Evolutionary conservation across 805 yeast species (phyloP).

Genomic region (Metschnikowia continentalis): DNA sequence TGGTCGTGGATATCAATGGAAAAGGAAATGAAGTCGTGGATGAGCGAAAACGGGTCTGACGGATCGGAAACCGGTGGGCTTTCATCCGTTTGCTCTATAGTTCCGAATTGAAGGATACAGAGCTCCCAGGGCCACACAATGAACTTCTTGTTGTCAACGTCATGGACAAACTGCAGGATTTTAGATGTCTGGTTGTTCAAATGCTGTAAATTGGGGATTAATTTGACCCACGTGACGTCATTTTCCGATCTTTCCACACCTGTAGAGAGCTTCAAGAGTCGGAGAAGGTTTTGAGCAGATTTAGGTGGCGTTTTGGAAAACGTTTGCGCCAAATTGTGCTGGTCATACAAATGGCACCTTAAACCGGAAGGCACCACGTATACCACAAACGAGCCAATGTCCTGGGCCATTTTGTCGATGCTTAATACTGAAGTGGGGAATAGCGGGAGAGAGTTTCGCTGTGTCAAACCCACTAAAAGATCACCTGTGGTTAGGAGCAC

Average conservation of each 20-base stretch:
- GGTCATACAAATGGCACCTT: slow-evolving; percentile 39
- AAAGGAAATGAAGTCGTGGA: slow-evolving; percentile 28
- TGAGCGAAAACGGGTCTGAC: slow-evolving; percentile 29
- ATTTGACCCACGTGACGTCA: slow-evolving; percentile 54
- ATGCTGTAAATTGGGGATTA: slow-evolving; percentile 65
- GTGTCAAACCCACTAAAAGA: slow-evolving; percentile 28
- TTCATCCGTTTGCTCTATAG: slow-evolving; percentile 4
- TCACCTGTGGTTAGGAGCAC: slow-evolving; percentile 37
- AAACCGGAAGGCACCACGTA: slow-evolving; percentile 41
- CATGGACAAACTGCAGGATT: slow-evolving; percentile 53
- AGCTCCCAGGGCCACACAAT: slow-evolving; percentile 71
- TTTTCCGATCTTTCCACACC: slow-evolving; percentile 22
- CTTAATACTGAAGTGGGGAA: slow-evolving; percentile 24
- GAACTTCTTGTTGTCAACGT: slow-evolving; percentile 50
- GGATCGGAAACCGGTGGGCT: not conserved
- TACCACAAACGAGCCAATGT: slow-evolving; percentile 26
- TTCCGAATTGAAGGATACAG: slow-evolving; percentile 55
- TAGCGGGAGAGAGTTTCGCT: slow-evolving; percentile 23
- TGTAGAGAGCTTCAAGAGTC: slow-evolving; percentile 32
- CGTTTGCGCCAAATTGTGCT: slow-evolving; percentile 18
- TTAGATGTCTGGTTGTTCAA: slow-evolving; percentile 64
- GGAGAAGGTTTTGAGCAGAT: slow-evolving; percentile 24
- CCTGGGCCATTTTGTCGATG: slow-evolving; percentile 11
- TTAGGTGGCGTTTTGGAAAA: slow-evolving; percentile 25
- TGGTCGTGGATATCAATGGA: slow-evolving; percentile 18